Conservation (phyloP, 2,329 filamentous ascomycete species). For the Fusarium secorum region DNA sequence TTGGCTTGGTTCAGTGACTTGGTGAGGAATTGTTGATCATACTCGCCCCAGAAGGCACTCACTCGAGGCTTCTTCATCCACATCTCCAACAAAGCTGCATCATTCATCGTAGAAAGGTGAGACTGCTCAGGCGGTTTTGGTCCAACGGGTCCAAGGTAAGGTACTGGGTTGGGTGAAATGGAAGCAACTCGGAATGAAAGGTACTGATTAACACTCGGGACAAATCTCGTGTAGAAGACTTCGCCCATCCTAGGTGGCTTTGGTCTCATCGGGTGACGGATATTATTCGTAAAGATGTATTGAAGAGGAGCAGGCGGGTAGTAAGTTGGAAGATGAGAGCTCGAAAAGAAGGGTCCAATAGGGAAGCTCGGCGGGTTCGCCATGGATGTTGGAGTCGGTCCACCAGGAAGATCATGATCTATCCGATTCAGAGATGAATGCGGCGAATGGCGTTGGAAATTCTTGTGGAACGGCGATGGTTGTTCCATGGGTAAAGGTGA, state of each 20-base stretch:
- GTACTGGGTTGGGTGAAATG: slow-evolving; percentile 67
- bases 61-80: slow-evolving; percentile 93
- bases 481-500: slow-evolving; percentile 56
- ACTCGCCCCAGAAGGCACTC: slow-evolving; percentile 81
- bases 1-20: slow-evolving; percentile 71
- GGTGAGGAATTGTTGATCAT: slow-evolving; percentile 71
- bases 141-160: slow-evolving; percentile 68
- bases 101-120: slow-evolving; percentile 57
- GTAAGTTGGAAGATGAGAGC: slow-evolving; percentile 87
- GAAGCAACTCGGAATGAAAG: slow-evolving; percentile 89
- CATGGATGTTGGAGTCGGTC: slow-evolving; percentile 48
- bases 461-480: slow-evolving; percentile 17
- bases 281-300: slow-evolving; percentile 78
- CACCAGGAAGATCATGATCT: slow-evolving; percentile 51
- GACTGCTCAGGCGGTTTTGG: slow-evolving; percentile 50
- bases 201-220: slow-evolving; percentile 83
- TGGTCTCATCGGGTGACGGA: slow-evolving; percentile 85
- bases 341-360: slow-evolving; percentile 78
- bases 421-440: slow-evolving; percentile 38
- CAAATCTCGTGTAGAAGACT: slow-evolving; percentile 86
- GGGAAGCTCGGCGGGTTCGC: slow-evolving; percentile 50
- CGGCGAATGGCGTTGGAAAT: slow-evolving; percentile 43
- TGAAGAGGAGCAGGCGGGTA: slow-evolving; percentile 85
- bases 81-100: slow-evolving; percentile 71
- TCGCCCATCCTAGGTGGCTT: slow-evolving; percentile 92